Percentiles rank a stretch among this genome's conserved stretches.
Conservation (phyloP, 2,329 filamentous ascomycete species). For the Fusarium beomiforme region DNA sequence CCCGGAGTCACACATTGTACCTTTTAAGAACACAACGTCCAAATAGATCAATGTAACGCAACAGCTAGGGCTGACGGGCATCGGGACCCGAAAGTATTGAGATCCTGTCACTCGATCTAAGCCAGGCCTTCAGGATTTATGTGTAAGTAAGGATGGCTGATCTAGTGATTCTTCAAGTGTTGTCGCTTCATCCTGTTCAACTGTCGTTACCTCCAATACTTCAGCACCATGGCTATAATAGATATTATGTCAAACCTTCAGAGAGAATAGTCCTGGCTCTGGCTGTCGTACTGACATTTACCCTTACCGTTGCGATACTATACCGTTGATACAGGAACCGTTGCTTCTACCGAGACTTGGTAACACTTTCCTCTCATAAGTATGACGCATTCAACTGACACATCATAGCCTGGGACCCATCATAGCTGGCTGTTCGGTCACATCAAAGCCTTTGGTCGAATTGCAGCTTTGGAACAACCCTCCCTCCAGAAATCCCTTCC, state of each 20-base stretch:
- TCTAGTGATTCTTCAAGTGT: background rate
- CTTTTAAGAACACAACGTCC: accelerated
- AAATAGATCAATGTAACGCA: accelerated
- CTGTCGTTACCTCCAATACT: too few relatives aligned
- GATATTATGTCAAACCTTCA: background rate
- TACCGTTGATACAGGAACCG: constrained; percentile 11
- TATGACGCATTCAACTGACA: background rate
- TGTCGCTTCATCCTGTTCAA: accelerated
- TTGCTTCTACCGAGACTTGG: constrained; percentile 18
- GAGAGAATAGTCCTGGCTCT: background rate
- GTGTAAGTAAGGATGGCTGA: background rate
- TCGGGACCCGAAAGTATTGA: background rate
- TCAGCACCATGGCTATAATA: background rate
- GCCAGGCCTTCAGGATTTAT: too few relatives aligned
- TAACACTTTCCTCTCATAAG: background rate
- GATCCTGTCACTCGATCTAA: background rate
- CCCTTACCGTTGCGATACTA: background rate
- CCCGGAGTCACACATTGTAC: background rate
- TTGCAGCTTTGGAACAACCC: constrained; percentile 2
- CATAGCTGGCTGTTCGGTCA: constrained; percentile 28
- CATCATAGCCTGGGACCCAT: background rate
- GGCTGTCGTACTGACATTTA: background rate
- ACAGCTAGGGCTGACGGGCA: background rate
- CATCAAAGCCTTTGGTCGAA: constrained; percentile 2
- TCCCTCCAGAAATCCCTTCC: background rate